Conservation (phyloP, 164 flowering plant species). For the Nelumbo lutea region DNA sequence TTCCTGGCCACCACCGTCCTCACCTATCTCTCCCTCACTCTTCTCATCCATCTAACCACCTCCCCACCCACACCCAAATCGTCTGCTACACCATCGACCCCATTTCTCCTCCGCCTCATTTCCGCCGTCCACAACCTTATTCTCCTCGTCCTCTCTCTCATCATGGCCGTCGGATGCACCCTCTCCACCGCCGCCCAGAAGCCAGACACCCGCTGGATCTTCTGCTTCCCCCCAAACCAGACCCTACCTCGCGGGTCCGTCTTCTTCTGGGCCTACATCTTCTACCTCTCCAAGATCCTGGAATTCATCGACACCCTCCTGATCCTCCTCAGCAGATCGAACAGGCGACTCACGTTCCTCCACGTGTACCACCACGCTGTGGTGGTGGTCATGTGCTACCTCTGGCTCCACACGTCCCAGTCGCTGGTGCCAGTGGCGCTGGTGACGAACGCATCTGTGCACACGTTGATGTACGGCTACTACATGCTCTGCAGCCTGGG, state of each 20-base stretch:
- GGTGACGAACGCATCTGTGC: conserved; percentile 67
- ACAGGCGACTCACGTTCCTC: conserved; percentile 67
- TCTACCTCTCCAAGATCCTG: conserved; percentile 81
- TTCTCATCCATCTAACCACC: conserved; percentile 46
- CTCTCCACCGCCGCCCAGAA: conserved; percentile 45
- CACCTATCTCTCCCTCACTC: conserved; percentile 29
- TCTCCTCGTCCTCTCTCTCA: conserved; percentile 70
- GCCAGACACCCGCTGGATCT: conserved; percentile 36
- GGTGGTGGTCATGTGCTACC: conserved; percentile 76
- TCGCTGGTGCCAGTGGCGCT: conserved; percentile 80
- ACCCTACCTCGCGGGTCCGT: conserved; percentile 68
- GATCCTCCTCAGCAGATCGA: conserved; percentile 44
- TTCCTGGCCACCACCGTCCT: conserved; percentile 41
- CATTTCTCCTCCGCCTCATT: conserved; percentile 53
- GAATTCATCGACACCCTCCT: conserved; percentile 78
- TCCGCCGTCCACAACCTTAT: conserved; percentile 65
- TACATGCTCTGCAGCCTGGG: conserved; percentile 61
- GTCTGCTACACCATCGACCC: conserved; percentile 14
- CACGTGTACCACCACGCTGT: conserved; percentile 95
- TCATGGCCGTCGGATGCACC: conserved; percentile 75
- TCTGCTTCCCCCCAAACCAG: conserved; percentile 63
- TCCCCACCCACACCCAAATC: conserved; percentile 21
- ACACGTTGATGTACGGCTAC: conserved; percentile 83
- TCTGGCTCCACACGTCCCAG: conserved; percentile 68
- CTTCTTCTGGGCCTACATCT: conserved; percentile 92